phyloP scores from a whole-genome alignment of 2,329 filamentous ascomycete genomes.

The Fusarium sp. region DNA sequence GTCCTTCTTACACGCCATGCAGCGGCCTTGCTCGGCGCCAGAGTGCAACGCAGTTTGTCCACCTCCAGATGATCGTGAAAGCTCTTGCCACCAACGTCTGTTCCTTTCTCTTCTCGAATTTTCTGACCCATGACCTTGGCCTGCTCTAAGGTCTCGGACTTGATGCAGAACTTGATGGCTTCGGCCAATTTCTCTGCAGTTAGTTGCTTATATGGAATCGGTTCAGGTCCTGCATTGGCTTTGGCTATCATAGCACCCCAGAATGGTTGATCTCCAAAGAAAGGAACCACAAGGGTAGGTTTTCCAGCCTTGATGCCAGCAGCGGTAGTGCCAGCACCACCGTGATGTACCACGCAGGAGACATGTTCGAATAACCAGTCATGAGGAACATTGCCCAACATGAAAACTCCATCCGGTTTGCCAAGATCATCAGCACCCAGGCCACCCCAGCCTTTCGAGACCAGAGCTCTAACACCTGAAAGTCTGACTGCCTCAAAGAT shows the following conservation, averaged over 20 bases:
- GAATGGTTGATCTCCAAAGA: conserved; percentile 88
- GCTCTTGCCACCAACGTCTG: conserved; percentile 70
- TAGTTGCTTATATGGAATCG: conserved; percentile 75
- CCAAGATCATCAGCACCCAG: conserved; percentile 77
- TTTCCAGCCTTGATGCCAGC: conserved; percentile 84
- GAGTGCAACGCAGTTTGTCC: conserved; percentile 73
- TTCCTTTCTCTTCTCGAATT: conserved; percentile 74
- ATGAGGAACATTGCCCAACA: conserved; percentile 87
- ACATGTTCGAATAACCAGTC: conserved; percentile 90
- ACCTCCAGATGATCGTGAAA: conserved; percentile 78
- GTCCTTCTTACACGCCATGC: conserved; percentile 80
- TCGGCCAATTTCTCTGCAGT: conserved; percentile 73
- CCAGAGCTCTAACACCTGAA: conserved; percentile 78
- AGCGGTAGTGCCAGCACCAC: conserved; percentile 87
- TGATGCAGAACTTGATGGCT: conserved; percentile 70
- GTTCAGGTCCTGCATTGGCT: conserved; percentile 77
- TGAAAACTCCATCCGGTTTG: conserved; percentile 80
- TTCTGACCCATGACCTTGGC: conserved; percentile 68
- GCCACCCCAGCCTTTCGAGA: conserved; percentile 91
- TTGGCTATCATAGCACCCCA: conserved; percentile 82
- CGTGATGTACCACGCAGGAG: conserved; percentile 86
- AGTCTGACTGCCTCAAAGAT: conserved; percentile 77
- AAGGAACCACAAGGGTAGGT: conserved; percentile 85
- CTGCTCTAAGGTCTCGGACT: conserved; percentile 67
- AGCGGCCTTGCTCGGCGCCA: conserved; percentile 75